Evolutionary conservation across 2,329 filamentous ascomycete genomes (phyloP).

Genomic region (Ceratocystis albifundus): DNA sequence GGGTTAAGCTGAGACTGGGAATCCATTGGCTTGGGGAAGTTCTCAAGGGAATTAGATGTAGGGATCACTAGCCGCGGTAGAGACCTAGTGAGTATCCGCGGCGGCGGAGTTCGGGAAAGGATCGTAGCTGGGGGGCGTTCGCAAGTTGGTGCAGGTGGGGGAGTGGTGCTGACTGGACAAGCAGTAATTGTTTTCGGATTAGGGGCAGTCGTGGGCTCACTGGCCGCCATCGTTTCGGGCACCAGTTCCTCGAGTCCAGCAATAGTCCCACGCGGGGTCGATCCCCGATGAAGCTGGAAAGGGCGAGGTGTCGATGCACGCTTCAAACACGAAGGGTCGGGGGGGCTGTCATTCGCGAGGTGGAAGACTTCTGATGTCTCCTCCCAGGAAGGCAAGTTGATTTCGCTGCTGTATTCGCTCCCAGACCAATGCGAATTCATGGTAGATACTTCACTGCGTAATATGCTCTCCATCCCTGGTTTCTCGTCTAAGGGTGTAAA

Average conservation of each 20-base stretch:
- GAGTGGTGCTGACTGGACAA: constrained; percentile 8
- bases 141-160: constrained; percentile 20
- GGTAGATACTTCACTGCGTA: constrained; percentile 6
- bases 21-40: neutral
- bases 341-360: neutral
- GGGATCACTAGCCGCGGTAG: constrained; percentile 19
- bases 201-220: neutral
- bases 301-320: constrained; percentile 19
- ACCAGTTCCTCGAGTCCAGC: neutral
- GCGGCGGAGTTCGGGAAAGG: constrained; percentile 17
- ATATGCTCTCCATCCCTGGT: neutral
- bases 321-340: constrained; percentile 15
- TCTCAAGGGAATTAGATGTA: neutral
- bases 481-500: neutral
- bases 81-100: constrained; percentile 16
- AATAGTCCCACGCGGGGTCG: constrained; percentile 8
- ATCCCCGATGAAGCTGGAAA: constrained; percentile 4
- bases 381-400: constrained; percentile 22
- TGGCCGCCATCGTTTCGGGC: neutral
- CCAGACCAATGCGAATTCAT: neutral
- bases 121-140: constrained; percentile 19
- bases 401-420: constrained; percentile 18
- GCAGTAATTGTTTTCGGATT: neutral
- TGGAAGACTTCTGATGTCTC: constrained; percentile 25
- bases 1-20: neutral